Evolutionary conservation across 768 basidiomycete species (phyloP).

Genomic region (Amanita rimosa): DNA sequence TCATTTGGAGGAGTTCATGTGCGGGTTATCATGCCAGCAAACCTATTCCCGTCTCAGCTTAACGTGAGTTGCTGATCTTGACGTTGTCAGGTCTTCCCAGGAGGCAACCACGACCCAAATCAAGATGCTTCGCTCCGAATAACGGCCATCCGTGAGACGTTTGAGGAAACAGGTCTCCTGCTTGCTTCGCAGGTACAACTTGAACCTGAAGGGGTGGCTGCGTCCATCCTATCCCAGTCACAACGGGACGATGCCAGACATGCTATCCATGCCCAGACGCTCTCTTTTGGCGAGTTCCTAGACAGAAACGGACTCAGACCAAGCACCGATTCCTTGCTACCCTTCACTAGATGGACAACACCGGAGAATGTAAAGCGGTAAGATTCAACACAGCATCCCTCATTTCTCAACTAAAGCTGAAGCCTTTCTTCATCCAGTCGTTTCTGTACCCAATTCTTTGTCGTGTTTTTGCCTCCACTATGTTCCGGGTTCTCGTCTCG

Average conservation of each 20-base stretch:
- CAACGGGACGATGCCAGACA: slow-evolving; percentile 42
- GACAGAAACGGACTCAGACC: slow-evolving; percentile 28
- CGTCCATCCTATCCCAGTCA: slow-evolving; percentile 19
- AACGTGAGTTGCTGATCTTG: background rate
- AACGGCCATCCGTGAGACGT: slow-evolving; percentile 67
- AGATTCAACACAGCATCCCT: slow-evolving; percentile 4
- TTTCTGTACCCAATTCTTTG: slow-evolving; percentile 62
- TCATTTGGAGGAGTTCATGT: slow-evolving; percentile 63
- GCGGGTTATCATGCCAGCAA: slow-evolving; percentile 14
- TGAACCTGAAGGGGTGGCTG: too few species aligned
- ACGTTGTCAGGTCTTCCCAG: slow-evolving; percentile 55
- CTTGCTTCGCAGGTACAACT: slow-evolving; percentile 31
- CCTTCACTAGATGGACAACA: slow-evolving; percentile 70
- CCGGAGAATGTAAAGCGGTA: slow-evolving; percentile 45
- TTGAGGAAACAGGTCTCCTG: slow-evolving; percentile 65
- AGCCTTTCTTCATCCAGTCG: slow-evolving; percentile 40
- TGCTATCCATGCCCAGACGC: slow-evolving; percentile 41
- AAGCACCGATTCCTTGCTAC: slow-evolving; percentile 38
- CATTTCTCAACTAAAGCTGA: slow-evolving; percentile 1
- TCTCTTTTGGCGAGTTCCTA: slow-evolving; percentile 44
- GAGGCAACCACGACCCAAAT: slow-evolving; percentile 52
- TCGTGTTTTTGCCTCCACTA: slow-evolving; percentile 43
- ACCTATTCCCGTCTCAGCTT: background rate
- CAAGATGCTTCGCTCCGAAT: slow-evolving; percentile 47
- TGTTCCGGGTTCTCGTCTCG: slow-evolving; percentile 41